phyloP scores from a whole-genome alignment of 495 filamentous ascomycete genomes.

The Chaetomidium leptoderma region DNA sequence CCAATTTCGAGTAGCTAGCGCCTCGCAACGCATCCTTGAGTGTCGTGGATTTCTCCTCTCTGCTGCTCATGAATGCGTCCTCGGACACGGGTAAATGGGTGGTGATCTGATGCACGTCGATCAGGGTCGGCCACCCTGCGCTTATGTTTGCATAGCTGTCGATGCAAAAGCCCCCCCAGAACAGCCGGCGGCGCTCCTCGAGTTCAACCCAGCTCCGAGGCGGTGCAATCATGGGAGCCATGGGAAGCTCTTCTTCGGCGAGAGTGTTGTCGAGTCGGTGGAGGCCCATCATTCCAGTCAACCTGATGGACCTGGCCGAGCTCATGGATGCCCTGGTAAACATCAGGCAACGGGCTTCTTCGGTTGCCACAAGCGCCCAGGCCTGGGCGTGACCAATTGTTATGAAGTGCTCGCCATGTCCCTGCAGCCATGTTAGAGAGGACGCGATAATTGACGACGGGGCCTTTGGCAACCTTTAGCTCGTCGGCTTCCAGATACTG shows the following conservation, averaged over 20 bases:
- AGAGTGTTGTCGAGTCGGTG: constrained; percentile 41
- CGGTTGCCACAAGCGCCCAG: constrained; percentile 40
- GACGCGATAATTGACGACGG: neutral
- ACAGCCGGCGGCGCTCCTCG: constrained; percentile 50
- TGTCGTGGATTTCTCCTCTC: constrained; percentile 30
- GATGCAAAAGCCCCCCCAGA: constrained; percentile 51
- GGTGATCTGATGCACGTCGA: constrained; percentile 41
- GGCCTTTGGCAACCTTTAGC: constrained; percentile 37
- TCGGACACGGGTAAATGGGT: constrained; percentile 45
- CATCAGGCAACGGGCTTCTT: constrained; percentile 41
- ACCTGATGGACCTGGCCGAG: constrained; percentile 36
- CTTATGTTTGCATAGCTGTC: constrained; percentile 47
- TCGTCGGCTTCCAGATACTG: constrained; percentile 49
- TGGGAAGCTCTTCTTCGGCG: constrained; percentile 30
- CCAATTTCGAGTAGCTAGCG: constrained; percentile 38
- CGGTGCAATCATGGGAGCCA: constrained; percentile 35
- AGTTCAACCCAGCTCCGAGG: constrained; percentile 45
- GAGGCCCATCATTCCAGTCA: constrained; percentile 47
- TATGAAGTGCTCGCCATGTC: constrained; percentile 43
- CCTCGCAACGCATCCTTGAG: constrained; percentile 39
- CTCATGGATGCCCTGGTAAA: constrained; percentile 47
- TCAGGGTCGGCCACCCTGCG: constrained; percentile 46
- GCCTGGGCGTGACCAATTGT: constrained; percentile 46
- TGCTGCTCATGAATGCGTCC: constrained; percentile 36
- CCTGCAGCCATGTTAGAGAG: constrained; percentile 26